Evolutionary conservation across 805 yeast genomes (phyloP).

Genomic region (Yarrowia sp.): DNA sequence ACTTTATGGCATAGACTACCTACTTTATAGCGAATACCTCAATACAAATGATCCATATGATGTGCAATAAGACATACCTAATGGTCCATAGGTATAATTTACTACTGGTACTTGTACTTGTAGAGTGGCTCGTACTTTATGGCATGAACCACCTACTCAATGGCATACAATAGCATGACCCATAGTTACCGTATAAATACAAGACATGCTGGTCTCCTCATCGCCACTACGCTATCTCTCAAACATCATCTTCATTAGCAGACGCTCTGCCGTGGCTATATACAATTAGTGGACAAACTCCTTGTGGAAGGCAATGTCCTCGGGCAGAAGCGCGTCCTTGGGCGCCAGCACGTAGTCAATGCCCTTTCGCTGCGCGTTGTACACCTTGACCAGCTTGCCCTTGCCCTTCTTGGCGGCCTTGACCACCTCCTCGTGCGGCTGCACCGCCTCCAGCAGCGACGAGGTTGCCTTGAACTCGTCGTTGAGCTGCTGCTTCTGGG

Average conservation of each 20-base stretch:
- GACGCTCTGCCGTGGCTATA: background rate
- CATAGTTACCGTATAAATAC: too few species aligned
- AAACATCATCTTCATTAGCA: background rate
- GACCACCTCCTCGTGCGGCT: constrained; percentile 24
- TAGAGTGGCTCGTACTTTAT: too few species aligned
- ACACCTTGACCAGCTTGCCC: constrained; percentile 24
- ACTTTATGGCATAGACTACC: too few species aligned
- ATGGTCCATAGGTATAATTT: too few species aligned
- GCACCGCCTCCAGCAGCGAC: constrained; percentile 5
- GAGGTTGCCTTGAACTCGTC: constrained; percentile 11
- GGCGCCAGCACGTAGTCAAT: constrained; percentile 24
- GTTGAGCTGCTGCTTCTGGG: background rate
- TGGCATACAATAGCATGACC: too few species aligned
- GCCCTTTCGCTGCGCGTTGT: constrained; percentile 19
- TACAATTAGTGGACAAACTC: constrained; percentile 24
- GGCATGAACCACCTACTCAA: too few species aligned
- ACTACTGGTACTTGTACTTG: too few species aligned
- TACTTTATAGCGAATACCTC: too few species aligned
- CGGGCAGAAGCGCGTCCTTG: constrained; percentile 10
- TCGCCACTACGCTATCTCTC: too few species aligned
- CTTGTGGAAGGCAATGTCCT: constrained; percentile 20
- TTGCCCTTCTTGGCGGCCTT: constrained; percentile 23
- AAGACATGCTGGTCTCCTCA: too few species aligned
- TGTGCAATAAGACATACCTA: too few species aligned
- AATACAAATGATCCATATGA: too few species aligned